Base-by-base conservation (phyloP, 1,139 yeast species). In the Saccharomyces hybrid region DNA sequence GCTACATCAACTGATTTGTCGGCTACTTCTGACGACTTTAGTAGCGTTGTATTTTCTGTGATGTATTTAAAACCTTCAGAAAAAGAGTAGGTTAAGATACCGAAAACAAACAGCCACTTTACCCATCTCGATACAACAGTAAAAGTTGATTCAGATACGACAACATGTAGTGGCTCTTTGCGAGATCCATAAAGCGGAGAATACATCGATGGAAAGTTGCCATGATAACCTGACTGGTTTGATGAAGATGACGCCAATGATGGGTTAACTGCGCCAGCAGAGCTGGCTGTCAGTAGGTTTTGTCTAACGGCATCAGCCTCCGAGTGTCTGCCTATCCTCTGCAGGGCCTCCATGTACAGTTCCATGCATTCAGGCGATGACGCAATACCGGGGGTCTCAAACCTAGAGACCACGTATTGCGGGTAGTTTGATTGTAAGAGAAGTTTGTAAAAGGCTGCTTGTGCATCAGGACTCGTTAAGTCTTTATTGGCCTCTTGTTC, bases 361-460 rank as follows among this genome's bases (percentile, higher is more conserved):
- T 78, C 78, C 54, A 90, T 83, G 72, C 97, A 86, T 60, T 87
- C 96, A 1, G 82, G 78, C 56, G 86, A 83, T 23, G 84, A 75
- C 9, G 96, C 95, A 53, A 93, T 88, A 7, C 96, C 96, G 0
- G 95, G 86, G 5, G 96, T 85, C 69, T 93, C 98, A 70, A 81
- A 95, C 57, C 99, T 80, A 55, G 95, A 86, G 7, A 90, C 90
- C 6, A 93, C 97, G 54, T 93, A 84, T 62, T 90, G 96, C 9
- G 99, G 98, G 68, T 90, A 91, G 71, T 87, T 86, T 52, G 91
- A 80, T 54, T 81, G 81, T 62, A 93, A 70, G 53, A 91, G 74
- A 25, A 82, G 77, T 60, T 79, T 79, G 74, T 93, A 93, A 64
- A 93, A 91, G 56, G 82, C 85, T 1, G 95, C 90, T 71, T 93